These are phyloP conservation scores for Chaetomium globosum DNA, from an alignment of 2,329 filamentous ascomycete genomes.

Conservation along the genomic window DNA sequence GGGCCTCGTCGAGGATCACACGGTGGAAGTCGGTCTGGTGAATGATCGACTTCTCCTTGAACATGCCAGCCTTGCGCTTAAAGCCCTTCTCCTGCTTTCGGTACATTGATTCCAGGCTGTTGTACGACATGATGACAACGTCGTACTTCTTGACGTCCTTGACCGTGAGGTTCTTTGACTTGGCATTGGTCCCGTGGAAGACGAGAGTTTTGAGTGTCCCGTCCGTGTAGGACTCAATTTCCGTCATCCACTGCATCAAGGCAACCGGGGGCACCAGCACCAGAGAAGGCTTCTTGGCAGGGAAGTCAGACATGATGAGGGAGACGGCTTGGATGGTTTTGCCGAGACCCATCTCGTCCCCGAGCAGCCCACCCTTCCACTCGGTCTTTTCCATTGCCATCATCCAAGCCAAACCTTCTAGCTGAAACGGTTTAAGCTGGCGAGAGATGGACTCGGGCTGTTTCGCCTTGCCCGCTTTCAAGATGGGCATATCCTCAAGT, in stretches of 20 bases:
- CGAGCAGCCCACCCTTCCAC: constrained; percentile 87
- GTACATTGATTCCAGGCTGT: constrained; percentile 85
- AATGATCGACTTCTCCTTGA: constrained; percentile 79
- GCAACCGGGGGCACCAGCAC: constrained; percentile 92
- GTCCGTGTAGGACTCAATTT: constrained; percentile 80
- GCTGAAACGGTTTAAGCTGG: constrained; percentile 87
- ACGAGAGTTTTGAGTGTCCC: constrained; percentile 88
- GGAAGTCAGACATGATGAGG: constrained; percentile 96
- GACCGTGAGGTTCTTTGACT: constrained; percentile 74
- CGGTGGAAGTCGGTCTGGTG: constrained; percentile 88
- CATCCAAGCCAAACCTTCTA: constrained; percentile 96
- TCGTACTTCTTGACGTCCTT: constrained; percentile 80
- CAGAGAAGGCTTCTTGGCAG: constrained; percentile 76
- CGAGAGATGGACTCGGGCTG: constrained; percentile 80
- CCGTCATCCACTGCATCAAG: constrained; percentile 90
- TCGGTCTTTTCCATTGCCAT: constrained; percentile 79
- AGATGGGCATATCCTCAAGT: constrained; percentile 66
- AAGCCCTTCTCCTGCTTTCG: constrained; percentile 92
- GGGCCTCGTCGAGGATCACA: constrained; percentile 81
- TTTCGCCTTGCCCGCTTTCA: constrained; percentile 63
- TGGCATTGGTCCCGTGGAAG: constrained; percentile 83
- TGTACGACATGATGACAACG: constrained; percentile 97
- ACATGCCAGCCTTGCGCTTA: constrained; percentile 73
- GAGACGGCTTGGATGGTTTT: constrained; percentile 99
- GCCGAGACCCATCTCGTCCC: constrained; percentile 98